These are phyloP conservation scores for Lenwebbia sp. DNA, from an alignment of 345 rosid species.

Conservation along the genomic window DNA sequence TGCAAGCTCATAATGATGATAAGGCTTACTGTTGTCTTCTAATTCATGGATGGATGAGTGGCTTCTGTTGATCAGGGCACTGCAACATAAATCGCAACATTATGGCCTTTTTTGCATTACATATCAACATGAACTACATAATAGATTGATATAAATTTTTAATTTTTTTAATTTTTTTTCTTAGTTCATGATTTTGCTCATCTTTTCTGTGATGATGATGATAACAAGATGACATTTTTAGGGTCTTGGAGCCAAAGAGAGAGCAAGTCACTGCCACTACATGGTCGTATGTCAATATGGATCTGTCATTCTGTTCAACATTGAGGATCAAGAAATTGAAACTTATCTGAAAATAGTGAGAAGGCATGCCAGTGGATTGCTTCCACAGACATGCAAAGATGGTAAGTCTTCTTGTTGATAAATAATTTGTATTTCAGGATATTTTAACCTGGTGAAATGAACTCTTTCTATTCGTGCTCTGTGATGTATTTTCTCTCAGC, in stretches of 20 bases:
- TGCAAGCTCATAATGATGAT: background rate
- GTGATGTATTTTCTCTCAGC: background rate
- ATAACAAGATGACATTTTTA: constrained; percentile 6
- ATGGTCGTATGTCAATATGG: constrained; percentile 92
- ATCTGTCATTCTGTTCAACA: constrained; percentile 81
- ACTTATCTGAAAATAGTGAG: constrained; percentile 49
- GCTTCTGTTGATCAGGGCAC: background rate
- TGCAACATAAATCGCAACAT: background rate
- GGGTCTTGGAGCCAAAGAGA: constrained; percentile 36
- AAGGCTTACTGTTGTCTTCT: background rate
- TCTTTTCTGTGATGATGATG: background rate
- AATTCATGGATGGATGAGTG: background rate
- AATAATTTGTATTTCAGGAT: background rate
- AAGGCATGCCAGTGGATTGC: constrained; percentile 73
- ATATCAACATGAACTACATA: background rate
- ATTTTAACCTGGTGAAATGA: background rate
- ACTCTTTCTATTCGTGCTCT: background rate
- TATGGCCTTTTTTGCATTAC: background rate
- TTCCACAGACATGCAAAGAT: constrained; percentile 71
- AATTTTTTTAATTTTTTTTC: background rate
- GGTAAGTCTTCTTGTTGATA: constrained; percentile 19
- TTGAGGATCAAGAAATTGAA: constrained; percentile 65
- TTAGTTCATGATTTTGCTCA: background rate
- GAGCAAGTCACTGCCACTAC: constrained; percentile 35
- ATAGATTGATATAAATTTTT: background rate